Evolutionary conservation across 2,329 filamentous ascomycete species (phyloP).

Genomic region (Thielaviopsis populi): DNA sequence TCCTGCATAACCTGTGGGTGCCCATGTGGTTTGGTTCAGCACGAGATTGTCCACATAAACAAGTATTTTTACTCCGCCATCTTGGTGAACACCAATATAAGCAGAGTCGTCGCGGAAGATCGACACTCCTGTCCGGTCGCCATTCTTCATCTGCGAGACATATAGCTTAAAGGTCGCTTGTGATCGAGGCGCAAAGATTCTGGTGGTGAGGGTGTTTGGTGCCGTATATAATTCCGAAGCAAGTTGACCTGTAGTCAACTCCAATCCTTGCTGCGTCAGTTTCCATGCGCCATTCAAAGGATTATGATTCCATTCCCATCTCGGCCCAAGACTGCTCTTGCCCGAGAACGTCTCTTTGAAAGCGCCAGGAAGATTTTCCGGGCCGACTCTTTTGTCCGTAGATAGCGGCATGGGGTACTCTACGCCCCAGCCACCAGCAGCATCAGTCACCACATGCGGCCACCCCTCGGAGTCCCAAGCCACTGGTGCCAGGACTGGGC

Average conservation of each 20-base stretch:
- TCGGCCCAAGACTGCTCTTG: conserved; percentile 21
- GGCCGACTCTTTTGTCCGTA: conserved; percentile 18
- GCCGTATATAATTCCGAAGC: conserved; percentile 34
- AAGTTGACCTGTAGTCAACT: conserved; percentile 33
- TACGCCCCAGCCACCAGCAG: conserved; percentile 31
- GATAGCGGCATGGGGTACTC: conserved; percentile 27
- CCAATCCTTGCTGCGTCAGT: conserved; percentile 27
- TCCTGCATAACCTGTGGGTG: background rate
- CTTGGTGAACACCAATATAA: conserved; percentile 35
- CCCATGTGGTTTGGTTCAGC: conserved; percentile 6
- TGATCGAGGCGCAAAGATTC: conserved; percentile 32
- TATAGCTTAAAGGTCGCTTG: conserved; percentile 35
- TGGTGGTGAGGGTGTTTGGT: conserved; percentile 32
- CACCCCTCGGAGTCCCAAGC: conserved; percentile 32
- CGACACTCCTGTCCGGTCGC: conserved; percentile 36
- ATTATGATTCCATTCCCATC: conserved; percentile 49
- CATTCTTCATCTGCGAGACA: conserved; percentile 31
- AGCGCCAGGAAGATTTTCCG: conserved; percentile 26
- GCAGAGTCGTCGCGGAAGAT: conserved; percentile 37
- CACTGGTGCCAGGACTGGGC: conserved; percentile 39
- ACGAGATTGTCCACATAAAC: conserved; percentile 22
- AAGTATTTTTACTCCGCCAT: conserved; percentile 22
- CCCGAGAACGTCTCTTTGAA: conserved; percentile 27
- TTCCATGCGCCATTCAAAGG: conserved; percentile 34
- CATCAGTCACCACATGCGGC: conserved; percentile 28